Base-by-base conservation (phyloP, 805 yeast species). In the Suhomyces canberraensis region DNA sequence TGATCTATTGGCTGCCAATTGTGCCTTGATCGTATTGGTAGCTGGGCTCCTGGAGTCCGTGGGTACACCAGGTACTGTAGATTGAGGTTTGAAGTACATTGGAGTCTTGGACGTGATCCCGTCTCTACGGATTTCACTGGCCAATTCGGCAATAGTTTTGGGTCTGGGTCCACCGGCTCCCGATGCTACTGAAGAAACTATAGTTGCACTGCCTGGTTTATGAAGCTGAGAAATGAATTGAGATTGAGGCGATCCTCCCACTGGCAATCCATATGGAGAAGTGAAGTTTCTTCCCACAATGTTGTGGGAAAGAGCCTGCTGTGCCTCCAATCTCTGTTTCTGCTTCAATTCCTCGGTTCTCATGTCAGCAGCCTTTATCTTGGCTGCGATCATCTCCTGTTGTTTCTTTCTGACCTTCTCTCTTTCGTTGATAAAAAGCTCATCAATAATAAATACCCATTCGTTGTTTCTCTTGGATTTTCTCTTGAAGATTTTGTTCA, bases 371-470 rank as follows among this genome's bases (percentile, higher is more conserved):
- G 76, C 79, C 44, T 71, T 71, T 4, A 80, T 79, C 51, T 67
- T 71, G 3, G 81, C 76, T 29, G 80, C 76, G 3, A 84, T 81
- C 36, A 73, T 69, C 50, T 80, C 85, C 37, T 79, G 76, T 55
- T 79, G 84, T 44, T 46, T 47, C 39, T 55, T 58, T 60, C 85
- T 78, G 31, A 73, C 79, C 43, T 73, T 78, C 54, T 90, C 97
- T 60, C 85, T 78, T 49, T 89, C 96, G 15, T 81, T 81, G 39
- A 85, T 77, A 44, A 81, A 87, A 41, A 79, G 83, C 42, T 88
- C 95, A 62, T 93, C 96, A 26, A 93, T 66, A 3, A 91, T 91
- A 95, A 96, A 91, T 20, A 86, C 64, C 95, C 95, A 90, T 39
- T 95, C 96, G 57, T 84, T 84, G n/a, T 95, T 93, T 42, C 84